Evolutionary conservation across 2,329 filamentous ascomycete genomes (phyloP).

Genomic region (Ophiocordyceps camponoti-leonardi): DNA sequence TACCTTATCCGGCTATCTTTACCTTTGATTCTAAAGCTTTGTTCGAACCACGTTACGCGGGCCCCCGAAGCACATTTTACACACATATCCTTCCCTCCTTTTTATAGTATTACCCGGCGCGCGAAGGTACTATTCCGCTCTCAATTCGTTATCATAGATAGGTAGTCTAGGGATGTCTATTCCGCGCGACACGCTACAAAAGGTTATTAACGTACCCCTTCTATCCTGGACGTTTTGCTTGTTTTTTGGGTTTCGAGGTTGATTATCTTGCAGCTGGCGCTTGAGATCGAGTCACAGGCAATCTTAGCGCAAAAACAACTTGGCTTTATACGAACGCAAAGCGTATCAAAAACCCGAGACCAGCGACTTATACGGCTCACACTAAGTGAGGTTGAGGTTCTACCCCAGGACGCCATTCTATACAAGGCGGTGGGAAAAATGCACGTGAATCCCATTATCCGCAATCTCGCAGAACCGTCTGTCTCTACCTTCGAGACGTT

Average conservation of each 20-base stretch:
- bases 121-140: too few species aligned
- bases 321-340: slow-evolving; percentile 66
- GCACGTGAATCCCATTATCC: slow-evolving; percentile 29
- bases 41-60: too few species aligned
- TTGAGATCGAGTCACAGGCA: slow-evolving; percentile 87
- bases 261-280: slow-evolving; percentile 46
- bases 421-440: slow-evolving; percentile 98
- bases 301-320: slow-evolving; percentile 85
- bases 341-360: slow-evolving; percentile 73
- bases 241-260: not conserved
- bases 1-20: too few species aligned
- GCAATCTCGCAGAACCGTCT: not conserved
- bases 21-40: too few species aligned
- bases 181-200: too few species aligned
- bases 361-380: slow-evolving; percentile 80
- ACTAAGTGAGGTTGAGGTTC: slow-evolving; percentile 58
- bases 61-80: too few species aligned
- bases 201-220: too few species aligned
- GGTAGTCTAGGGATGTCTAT: too few species aligned
- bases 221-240: too few species aligned
- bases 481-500: not conserved
- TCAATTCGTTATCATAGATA: too few species aligned
- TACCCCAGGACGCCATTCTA: slow-evolving; percentile 60
- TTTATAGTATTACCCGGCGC: too few species aligned
- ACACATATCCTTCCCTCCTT: too few species aligned